These are phyloP conservation scores for Psilocybe tampanensis DNA, from an alignment of 768 basidiomycete genomes.

Conservation along the genomic window DNA sequence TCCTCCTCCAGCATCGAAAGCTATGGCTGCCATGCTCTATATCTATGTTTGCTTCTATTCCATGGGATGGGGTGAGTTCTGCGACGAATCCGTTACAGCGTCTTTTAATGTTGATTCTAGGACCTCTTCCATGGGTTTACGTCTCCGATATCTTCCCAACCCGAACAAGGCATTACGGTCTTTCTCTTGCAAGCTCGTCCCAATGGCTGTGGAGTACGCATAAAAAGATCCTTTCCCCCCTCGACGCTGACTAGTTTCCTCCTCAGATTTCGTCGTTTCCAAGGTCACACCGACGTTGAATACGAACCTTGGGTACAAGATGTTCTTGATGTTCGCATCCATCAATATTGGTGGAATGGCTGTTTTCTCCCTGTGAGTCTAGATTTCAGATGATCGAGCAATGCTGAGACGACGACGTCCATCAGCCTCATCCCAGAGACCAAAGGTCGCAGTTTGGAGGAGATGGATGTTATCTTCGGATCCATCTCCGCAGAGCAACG, in stretches of 20 bases:
- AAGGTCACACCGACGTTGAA: constrained; percentile 71
- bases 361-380: constrained; percentile 59
- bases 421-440: constrained; percentile 61
- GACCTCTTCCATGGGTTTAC: constrained; percentile 57
- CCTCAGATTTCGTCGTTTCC: constrained; percentile 45
- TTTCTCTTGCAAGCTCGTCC: constrained; percentile 72
- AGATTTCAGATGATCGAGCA: background rate
- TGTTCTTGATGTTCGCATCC: constrained; percentile 77
- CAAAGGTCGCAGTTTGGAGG: constrained; percentile 57
- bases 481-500: constrained; percentile 57
- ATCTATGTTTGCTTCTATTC: constrained; percentile 89
- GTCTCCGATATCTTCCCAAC: constrained; percentile 89
- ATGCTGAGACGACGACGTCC: background rate
- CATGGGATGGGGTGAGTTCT: constrained; percentile 77
- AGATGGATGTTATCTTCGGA: constrained; percentile 60
- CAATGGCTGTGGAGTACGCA: constrained; percentile 83
- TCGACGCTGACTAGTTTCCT: background rate
- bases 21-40: constrained; percentile 86
- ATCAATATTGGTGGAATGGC: constrained; percentile 76
- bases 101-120: constrained; percentile 31
- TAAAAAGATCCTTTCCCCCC: background rate
- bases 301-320: constrained; percentile 65
- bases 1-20: constrained; percentile 63
- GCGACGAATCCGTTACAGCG: no score
- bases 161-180: constrained; percentile 78